These are phyloP conservation scores for Bathelium albidoporum DNA, from an alignment of 495 filamentous ascomycete species.

Conservation along the genomic window DNA sequence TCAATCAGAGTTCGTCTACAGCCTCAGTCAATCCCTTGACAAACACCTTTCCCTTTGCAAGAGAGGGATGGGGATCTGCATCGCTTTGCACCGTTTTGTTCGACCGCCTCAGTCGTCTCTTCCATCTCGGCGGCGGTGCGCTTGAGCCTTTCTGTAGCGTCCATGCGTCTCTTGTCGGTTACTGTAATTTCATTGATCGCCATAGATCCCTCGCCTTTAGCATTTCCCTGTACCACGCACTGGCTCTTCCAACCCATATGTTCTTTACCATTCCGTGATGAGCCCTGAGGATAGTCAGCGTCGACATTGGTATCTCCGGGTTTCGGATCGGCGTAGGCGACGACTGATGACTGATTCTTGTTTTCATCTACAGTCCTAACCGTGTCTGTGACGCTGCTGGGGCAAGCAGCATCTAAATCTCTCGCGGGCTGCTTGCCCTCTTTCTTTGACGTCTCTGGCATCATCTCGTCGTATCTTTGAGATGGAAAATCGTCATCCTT, in stretches of 20 bases:
- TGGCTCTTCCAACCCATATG: no score
- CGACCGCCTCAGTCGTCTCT: not conserved
- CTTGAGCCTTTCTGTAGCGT: not conserved
- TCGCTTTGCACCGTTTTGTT: not conserved
- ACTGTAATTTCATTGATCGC: not conserved
- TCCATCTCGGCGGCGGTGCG: not conserved
- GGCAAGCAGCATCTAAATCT: not conserved
- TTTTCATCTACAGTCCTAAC: not conserved
- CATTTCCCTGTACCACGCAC: not conserved
- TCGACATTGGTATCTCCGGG: no score
- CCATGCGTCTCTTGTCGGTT: not conserved
- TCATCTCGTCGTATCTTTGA: not conserved
- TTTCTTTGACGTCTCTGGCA: not conserved
- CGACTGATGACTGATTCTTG: not conserved
- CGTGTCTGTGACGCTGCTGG: not conserved
- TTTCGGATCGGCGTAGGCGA: no score
- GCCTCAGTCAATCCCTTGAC: not conserved
- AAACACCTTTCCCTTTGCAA: not conserved
- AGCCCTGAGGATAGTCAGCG: no score
- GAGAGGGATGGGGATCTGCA: not conserved
- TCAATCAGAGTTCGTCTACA: not conserved
- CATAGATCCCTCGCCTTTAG: not conserved
- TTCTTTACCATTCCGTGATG: no score
- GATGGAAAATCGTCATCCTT: not conserved
- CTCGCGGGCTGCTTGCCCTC: not conserved